phyloP scores from a whole-genome alignment of 139 green algal species.

The Astrephomene gubernaculifera region DNA sequence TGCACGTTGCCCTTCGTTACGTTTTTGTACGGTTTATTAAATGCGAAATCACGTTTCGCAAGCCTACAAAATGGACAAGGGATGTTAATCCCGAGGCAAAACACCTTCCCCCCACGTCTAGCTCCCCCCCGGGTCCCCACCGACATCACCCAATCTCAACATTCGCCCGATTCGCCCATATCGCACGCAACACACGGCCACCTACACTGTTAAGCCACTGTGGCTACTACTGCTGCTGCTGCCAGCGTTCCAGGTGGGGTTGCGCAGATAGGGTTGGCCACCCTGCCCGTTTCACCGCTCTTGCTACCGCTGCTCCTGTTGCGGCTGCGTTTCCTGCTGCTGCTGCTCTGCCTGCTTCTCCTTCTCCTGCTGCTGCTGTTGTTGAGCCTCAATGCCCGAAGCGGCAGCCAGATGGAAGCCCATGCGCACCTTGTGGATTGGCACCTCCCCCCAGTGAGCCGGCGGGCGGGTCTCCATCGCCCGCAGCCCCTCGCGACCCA shows the following conservation, averaged over 20 bases:
- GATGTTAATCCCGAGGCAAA: no score
- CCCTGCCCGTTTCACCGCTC: background rate
- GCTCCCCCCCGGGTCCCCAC: no score
- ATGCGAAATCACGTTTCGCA: no score
- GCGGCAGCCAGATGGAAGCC: background rate
- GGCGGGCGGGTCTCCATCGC: conserved; percentile 6
- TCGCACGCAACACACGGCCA: no score
- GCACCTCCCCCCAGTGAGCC: conserved; percentile 1
- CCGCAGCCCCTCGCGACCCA: background rate
- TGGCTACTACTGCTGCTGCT: background rate
- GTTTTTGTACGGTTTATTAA: no score
- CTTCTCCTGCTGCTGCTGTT: background rate
- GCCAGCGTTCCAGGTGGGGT: background rate
- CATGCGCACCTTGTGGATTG: conserved; percentile 21
- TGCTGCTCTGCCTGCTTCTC: background rate
- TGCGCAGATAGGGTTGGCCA: background rate
- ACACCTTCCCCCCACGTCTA: no score
- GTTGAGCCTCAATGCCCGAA: background rate
- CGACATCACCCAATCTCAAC: no score
- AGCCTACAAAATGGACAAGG: no score
- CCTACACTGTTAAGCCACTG: background rate
- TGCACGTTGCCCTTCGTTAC: no score
- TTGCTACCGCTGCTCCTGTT: background rate
- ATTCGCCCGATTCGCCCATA: no score
- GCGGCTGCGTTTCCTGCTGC: background rate